Evolutionary conservation across 176 grass and related monocot species (phyloP).

Genomic region (Areca catechu): DNA sequence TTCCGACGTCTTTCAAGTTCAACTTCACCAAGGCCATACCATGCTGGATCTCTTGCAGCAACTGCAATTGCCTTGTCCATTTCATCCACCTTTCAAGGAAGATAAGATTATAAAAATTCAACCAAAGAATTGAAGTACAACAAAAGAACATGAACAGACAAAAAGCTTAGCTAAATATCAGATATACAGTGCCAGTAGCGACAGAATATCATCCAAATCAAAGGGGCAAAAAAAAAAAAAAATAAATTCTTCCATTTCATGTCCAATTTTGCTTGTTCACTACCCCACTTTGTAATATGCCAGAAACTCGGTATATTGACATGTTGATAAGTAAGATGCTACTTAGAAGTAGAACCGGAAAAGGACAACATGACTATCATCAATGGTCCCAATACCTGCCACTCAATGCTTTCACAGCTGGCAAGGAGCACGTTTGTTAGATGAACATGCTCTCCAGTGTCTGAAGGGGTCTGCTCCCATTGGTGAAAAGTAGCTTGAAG

Average conservation of each 20-base stretch:
- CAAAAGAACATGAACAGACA: background rate
- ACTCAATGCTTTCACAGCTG: slow-evolving; percentile 76
- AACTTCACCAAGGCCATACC: slow-evolving; percentile 70
- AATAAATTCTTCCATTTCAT: no score
- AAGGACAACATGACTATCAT: no score
- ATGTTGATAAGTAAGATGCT: no score
- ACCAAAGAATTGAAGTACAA: slow-evolving; percentile 6
- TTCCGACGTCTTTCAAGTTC: slow-evolving; percentile 70
- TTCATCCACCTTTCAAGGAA: slow-evolving; percentile 70
- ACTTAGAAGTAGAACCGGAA: no score
- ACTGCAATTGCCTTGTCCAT: slow-evolving; percentile 76
- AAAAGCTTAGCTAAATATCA: no score
- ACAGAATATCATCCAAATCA: no score
- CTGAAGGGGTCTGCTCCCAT: slow-evolving; percentile 67
- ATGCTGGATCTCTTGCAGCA: slow-evolving; percentile 65
- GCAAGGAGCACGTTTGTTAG: slow-evolving; percentile 68
- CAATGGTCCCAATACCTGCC: slow-evolving; percentile 44
- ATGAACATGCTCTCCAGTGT: slow-evolving; percentile 79
- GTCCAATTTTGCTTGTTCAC: no score
- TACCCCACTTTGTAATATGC: no score
- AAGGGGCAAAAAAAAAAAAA: no score
- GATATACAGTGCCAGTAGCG: no score
- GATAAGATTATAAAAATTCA: slow-evolving; percentile 17
- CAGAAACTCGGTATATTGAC: no score
- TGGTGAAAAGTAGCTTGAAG: slow-evolving; percentile 67